These are phyloP conservation scores for Cladorrhinum sp. DNA, from an alignment of 2,329 filamentous ascomycete species.

Conservation along the genomic window DNA sequence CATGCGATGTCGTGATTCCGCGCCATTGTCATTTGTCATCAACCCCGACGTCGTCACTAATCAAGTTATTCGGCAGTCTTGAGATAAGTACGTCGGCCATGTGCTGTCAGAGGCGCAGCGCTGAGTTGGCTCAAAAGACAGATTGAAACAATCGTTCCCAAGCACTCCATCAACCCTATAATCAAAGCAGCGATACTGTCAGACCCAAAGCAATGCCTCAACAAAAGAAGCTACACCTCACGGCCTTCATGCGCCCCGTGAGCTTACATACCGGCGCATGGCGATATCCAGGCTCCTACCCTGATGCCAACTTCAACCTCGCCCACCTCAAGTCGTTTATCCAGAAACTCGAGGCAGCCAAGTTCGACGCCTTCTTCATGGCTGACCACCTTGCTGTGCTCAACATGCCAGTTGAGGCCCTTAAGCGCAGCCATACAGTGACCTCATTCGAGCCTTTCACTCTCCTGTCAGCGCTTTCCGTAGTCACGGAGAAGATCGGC, in stretches of 20 bases:
- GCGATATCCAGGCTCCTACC: slow-evolving; percentile 52
- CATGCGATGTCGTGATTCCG: slow-evolving; percentile 5
- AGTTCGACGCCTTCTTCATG: slow-evolving; percentile 57
- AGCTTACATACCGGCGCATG: slow-evolving; percentile 55
- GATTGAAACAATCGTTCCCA: too few species aligned
- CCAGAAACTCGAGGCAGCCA: slow-evolving; percentile 50
- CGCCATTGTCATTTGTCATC: slow-evolving; percentile 9
- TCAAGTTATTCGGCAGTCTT: not conserved
- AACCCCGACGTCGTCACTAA: not conserved
- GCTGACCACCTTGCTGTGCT: slow-evolving; percentile 52
- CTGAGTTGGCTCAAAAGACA: too few species aligned
- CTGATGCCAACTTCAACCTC: slow-evolving; percentile 58
- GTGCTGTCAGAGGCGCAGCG: not conserved
- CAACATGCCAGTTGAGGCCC: slow-evolving; percentile 55
- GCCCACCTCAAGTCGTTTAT: slow-evolving; percentile 51
- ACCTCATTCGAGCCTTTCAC: slow-evolving; percentile 58
- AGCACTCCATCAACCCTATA: too few species aligned
- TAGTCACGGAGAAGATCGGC: slow-evolving; percentile 47
- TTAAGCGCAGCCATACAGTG: slow-evolving; percentile 56
- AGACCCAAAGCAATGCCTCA: slow-evolving; percentile 7
- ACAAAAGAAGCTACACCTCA: slow-evolving; percentile 47
- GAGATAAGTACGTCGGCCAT: not conserved
- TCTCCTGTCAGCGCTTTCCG: slow-evolving; percentile 47
- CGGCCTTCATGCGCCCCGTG: slow-evolving; percentile 58
- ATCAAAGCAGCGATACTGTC: too few species aligned